Evolutionary conservation across 2,329 filamentous ascomycete genomes (phyloP).

Genomic region (Monilinia vaccinii-corymbosi): DNA sequence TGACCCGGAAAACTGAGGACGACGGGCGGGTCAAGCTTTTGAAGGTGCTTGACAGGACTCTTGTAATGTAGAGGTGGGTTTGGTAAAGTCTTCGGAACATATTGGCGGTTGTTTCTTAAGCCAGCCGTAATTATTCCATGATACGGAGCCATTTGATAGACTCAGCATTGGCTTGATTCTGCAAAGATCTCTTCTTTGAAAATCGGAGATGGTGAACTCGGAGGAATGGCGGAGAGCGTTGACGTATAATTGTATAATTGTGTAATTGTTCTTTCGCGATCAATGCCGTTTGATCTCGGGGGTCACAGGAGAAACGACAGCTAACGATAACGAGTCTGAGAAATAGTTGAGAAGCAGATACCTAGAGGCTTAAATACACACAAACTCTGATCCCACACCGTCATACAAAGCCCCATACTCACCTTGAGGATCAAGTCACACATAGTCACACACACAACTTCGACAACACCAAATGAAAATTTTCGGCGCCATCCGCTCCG

Average conservation of each 20-base stretch:
- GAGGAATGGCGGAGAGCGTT: not conserved
- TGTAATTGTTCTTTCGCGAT: not conserved
- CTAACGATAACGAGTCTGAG: not conserved
- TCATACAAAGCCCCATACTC: not conserved
- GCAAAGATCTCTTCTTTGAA: not conserved
- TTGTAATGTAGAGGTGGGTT: not conserved
- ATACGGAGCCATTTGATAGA: conserved; percentile 5
- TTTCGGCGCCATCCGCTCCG: not conserved
- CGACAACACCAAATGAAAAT: not conserved
- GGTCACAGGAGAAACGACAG: not conserved
- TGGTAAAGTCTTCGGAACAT: not conserved
- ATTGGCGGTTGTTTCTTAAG: not conserved
- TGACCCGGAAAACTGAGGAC: not conserved
- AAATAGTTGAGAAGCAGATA: not conserved
- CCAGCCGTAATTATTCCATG: conserved; percentile 8
- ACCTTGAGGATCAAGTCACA: not conserved
- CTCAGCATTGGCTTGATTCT: not conserved
- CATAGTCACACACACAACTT: not conserved
- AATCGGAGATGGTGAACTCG: not conserved
- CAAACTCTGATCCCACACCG: not conserved
- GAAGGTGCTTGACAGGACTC: not conserved
- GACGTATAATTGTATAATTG: not conserved
- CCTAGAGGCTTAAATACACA: not conserved
- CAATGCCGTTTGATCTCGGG: not conserved
- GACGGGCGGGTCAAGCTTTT: not conserved